These are phyloP conservation scores for Striga asiatica DNA, from an alignment of 257 asterid species.

Conservation along the genomic window DNA sequence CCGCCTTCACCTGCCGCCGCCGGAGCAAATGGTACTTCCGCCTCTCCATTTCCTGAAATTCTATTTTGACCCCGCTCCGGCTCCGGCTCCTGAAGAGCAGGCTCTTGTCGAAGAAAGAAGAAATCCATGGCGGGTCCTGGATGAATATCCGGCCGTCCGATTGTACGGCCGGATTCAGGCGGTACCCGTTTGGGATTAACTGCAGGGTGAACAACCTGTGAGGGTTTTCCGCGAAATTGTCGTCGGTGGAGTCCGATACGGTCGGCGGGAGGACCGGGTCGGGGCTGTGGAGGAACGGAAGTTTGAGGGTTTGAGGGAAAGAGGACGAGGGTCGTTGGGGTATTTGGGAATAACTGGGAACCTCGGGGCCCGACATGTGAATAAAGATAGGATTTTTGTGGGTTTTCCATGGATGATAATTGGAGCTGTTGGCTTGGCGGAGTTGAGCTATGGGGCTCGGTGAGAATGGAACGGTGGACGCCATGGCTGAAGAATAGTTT, in stretches of 20 bases:
- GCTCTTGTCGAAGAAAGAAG: slow-evolving; percentile 58
- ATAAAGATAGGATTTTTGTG: slow-evolving; percentile 20
- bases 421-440: slow-evolving; percentile 8
- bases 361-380: slow-evolving; percentile 32
- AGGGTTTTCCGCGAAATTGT: slow-evolving; percentile 27
- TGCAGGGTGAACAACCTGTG: slow-evolving; percentile 30
- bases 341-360: slow-evolving; percentile 24
- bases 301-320: slow-evolving; percentile 58
- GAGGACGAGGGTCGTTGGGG: slow-evolving; percentile 28
- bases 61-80: slow-evolving; percentile 42
- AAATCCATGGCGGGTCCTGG: slow-evolving; percentile 85
- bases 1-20: slow-evolving; percentile 72
- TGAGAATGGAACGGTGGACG: slow-evolving; percentile 55
- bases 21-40: slow-evolving; percentile 51
- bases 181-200: slow-evolving; percentile 31
- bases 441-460: slow-evolving; percentile 51
- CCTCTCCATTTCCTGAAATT: slow-evolving; percentile 65
- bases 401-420: slow-evolving; percentile 26
- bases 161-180: slow-evolving; percentile 19
- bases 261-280: slow-evolving; percentile 42
- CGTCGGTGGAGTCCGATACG: slow-evolving; percentile 47
- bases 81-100: slow-evolving; percentile 42
- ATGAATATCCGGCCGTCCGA: slow-evolving; percentile 44
- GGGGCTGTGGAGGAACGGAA: slow-evolving; percentile 40
- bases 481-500: slow-evolving; percentile 30